Evolutionary conservation across 2,329 filamentous ascomycete species (phyloP).

Genomic region (Ophiosphaerella korrae): DNA sequence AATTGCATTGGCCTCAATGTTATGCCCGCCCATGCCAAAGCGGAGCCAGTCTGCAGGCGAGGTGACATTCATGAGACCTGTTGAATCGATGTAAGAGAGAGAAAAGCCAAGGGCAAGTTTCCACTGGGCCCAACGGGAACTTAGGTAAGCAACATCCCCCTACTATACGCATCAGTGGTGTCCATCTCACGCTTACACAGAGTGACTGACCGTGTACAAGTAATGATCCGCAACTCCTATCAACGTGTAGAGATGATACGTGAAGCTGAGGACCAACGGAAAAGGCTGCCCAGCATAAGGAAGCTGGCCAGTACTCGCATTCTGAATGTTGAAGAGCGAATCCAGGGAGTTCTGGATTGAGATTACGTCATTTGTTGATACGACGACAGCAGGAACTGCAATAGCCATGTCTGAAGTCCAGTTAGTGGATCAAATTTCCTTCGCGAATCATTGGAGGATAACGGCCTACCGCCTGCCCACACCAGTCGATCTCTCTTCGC

Average conservation of each 20-base stretch:
- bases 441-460: background rate
- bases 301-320: slow-evolving; percentile 49
- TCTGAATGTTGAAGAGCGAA: slow-evolving; percentile 55
- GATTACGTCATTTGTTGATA: slow-evolving; percentile 60
- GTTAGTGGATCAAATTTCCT: background rate
- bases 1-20: slow-evolving; percentile 55
- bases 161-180: slow-evolving; percentile 6
- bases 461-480: slow-evolving; percentile 57
- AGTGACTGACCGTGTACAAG: slow-evolving; percentile 42
- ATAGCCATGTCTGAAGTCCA: slow-evolving; percentile 59
- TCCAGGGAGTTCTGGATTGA: slow-evolving; percentile 58
- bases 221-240: slow-evolving; percentile 55
- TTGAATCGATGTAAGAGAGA: slow-evolving; percentile 49
- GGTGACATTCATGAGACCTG: slow-evolving; percentile 55
- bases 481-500: slow-evolving; percentile 65
- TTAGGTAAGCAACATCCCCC: slow-evolving; percentile 48
- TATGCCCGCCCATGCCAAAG: slow-evolving; percentile 58
- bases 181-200: background rate
- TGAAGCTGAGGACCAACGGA: slow-evolving; percentile 51
- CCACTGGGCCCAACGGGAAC: slow-evolving; percentile 51
- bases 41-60: slow-evolving; percentile 54
- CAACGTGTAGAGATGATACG: slow-evolving; percentile 61
- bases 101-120: slow-evolving; percentile 53
- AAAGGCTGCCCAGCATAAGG: slow-evolving; percentile 59
- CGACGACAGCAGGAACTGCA: slow-evolving; percentile 59